Conservation (phyloP, 257 asterid species). For the Eustoma russellianum region DNA sequence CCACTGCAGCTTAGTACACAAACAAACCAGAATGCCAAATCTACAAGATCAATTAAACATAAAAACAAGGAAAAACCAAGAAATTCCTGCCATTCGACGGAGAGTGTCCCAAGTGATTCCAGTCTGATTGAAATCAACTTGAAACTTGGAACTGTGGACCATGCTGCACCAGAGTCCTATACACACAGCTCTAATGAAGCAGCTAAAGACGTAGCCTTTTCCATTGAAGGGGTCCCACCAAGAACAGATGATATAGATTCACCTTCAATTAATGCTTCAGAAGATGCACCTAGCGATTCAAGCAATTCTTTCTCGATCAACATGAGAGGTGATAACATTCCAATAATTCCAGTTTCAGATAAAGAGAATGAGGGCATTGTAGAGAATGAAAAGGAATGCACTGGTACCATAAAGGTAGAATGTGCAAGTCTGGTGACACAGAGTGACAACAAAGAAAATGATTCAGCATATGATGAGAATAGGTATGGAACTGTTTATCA, state of each 20-base stretch:
- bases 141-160: slow-evolving; percentile 7
- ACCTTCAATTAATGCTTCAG: slow-evolving; percentile 14
- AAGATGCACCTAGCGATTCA: slow-evolving; percentile 5
- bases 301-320: background rate
- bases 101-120: slow-evolving; percentile 3
- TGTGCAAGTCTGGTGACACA: slow-evolving; percentile 17
- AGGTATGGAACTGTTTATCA: slow-evolving; percentile 33
- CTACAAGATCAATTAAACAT: slow-evolving; percentile 12
- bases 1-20: slow-evolving; percentile 14
- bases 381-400: slow-evolving; percentile 7
- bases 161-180: background rate
- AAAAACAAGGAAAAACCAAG: slow-evolving; percentile 13
- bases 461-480: slow-evolving; percentile 49
- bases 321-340: slow-evolving; percentile 15
- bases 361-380: slow-evolving; percentile 16
- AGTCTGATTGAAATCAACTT: slow-evolving; percentile 4
- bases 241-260: slow-evolving; percentile 4
- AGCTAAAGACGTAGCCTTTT: slow-evolving; percentile 13
- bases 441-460: slow-evolving; percentile 73
- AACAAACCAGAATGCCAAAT: slow-evolving; percentile 8
- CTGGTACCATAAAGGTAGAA: slow-evolving; percentile 19
- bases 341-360: slow-evolving; percentile 13
- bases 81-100: slow-evolving; percentile 8
- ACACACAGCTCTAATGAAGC: slow-evolving; percentile 9
- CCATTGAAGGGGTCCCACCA: slow-evolving; percentile 2